Evolutionary conservation across 2,329 filamentous ascomycete species (phyloP).

Genomic region (Thyridium curvatum): DNA sequence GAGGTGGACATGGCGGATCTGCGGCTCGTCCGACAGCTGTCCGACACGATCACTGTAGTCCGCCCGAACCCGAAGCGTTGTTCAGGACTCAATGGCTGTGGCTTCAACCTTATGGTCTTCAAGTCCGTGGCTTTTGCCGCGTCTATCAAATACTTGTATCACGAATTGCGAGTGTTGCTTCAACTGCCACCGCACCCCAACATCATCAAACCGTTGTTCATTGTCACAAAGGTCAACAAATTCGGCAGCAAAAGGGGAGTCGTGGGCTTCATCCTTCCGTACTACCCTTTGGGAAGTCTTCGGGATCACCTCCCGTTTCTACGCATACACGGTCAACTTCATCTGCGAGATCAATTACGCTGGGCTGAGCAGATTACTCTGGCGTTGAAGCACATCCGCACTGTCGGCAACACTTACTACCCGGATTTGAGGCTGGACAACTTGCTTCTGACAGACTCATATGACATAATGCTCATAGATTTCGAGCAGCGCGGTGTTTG

Average conservation of each 20-base stretch:
- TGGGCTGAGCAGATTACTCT: constrained; percentile 48
- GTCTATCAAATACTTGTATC: constrained; percentile 50
- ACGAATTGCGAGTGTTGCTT: constrained; percentile 52
- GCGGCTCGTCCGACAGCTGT: constrained; percentile 45
- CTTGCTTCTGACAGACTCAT: constrained; percentile 41
- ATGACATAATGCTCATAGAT: constrained; percentile 49
- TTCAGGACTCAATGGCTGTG: no score
- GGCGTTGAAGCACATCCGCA: constrained; percentile 43
- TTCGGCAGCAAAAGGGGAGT: constrained; percentile 51
- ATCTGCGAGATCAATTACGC: constrained; percentile 36
- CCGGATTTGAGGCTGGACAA: constrained; percentile 56
- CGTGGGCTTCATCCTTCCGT: constrained; percentile 50
- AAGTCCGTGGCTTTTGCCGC: constrained; percentile 49
- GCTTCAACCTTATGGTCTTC: constrained; percentile 29
- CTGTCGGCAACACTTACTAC: constrained; percentile 41
- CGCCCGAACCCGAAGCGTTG: constrained; percentile 6
- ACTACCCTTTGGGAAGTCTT: constrained; percentile 46
- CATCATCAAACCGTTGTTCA: constrained; percentile 45
- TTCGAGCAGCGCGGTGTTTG: constrained; percentile 59
- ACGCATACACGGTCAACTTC: constrained; percentile 36
- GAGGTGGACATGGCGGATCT: constrained; percentile 42
- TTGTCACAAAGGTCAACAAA: constrained; percentile 48
- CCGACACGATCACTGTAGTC: constrained; percentile 55
- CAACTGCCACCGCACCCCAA: constrained; percentile 44
- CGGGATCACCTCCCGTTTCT: constrained; percentile 48